Conservation (phyloP, 1,284 basidiomycete genomes). For the Heterobasidion irregulare region DNA sequence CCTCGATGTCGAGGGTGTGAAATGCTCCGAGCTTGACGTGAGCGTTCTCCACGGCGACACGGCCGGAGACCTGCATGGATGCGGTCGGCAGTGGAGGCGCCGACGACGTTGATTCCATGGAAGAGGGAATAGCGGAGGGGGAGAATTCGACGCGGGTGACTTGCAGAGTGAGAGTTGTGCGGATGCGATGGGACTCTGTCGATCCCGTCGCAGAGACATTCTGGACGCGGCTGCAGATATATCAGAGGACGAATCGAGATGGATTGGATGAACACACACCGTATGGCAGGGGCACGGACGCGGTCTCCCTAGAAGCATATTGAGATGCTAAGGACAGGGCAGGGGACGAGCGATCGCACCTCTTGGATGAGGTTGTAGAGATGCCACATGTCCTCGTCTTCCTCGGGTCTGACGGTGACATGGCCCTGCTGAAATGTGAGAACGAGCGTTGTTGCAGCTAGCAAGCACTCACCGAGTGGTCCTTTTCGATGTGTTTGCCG, state of each 20-base stretch:
- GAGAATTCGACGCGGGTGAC: conserved; percentile 71
- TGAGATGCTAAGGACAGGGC: conserved; percentile 3
- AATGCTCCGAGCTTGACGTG: conserved; percentile 93
- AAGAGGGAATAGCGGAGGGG: conserved; percentile 45
- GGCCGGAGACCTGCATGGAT: conserved; percentile 82
- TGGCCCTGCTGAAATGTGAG: conserved; percentile 50
- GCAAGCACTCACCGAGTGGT: conserved; percentile 52
- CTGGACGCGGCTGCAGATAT: conserved; percentile 49
- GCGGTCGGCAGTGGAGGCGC: conserved; percentile 38
- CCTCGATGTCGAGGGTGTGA: conserved; percentile 93
- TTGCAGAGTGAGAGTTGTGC: conserved; percentile 77
- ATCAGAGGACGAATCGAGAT: conserved; percentile 2
- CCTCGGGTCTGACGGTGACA: conserved; percentile 86
- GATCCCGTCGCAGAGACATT: conserved; percentile 88
- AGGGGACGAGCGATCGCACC: conserved; percentile 23
- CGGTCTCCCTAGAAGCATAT: conserved; percentile 56
- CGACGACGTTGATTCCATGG: conserved; percentile 34
- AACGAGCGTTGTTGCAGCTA: not conserved
- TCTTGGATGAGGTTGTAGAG: conserved; percentile 94
- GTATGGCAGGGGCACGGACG: conserved; percentile 84
- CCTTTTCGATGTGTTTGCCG: conserved; percentile 71
- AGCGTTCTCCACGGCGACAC: conserved; percentile 84
- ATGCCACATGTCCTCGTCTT: conserved; percentile 99
- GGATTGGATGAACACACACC: conserved; percentile 31
- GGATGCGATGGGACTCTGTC: conserved; percentile 84